phyloP scores from a whole-genome alignment of 208 protist species.

The Trypanosoma congolense region DNA sequence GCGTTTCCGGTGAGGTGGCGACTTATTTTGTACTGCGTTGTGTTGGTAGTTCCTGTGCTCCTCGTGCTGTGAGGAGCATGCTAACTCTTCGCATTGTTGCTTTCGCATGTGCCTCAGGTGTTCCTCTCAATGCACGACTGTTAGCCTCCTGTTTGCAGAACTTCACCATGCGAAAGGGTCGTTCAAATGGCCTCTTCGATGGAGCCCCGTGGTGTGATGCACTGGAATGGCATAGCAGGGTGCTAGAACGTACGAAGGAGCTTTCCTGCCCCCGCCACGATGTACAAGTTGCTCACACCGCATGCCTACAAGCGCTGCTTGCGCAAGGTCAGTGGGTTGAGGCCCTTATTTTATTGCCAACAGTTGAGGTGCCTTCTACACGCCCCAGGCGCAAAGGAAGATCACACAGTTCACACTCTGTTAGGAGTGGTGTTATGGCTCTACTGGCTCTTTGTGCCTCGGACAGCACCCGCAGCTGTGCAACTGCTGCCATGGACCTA shows the following conservation, averaged over 20 bases:
- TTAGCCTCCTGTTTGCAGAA: conserved; percentile 18
- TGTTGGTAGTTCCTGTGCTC: conserved; percentile 10
- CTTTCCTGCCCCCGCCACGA: background rate
- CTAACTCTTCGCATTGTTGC: conserved; percentile 14
- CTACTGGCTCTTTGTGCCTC: conserved; percentile 24
- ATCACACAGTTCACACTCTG: background rate
- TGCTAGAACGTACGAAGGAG: background rate
- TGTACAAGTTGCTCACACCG: conserved; percentile 1
- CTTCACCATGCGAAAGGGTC: conserved; percentile 10
- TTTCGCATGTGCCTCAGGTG: conserved; percentile 11
- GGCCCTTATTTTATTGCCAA: conserved; percentile 10
- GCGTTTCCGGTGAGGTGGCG: conserved; percentile 4
- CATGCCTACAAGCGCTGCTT: conserved; percentile 20
- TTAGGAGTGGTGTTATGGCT: background rate
- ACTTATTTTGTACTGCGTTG: conserved; percentile 19
- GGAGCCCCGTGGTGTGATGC: conserved; percentile 18
- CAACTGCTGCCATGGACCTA: background rate
- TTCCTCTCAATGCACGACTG: conserved; percentile 3
- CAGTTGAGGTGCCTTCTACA: conserved; percentile 1
- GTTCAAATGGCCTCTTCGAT: background rate
- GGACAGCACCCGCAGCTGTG: conserved; percentile 21
- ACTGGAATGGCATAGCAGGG: conserved; percentile 17
- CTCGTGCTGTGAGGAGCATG: conserved; percentile 6
- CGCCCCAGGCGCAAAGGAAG: background rate
- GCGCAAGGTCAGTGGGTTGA: conserved; percentile 18